Conservation (phyloP, 768 basidiomycete species). For the Antrodiella citrinella region DNA sequence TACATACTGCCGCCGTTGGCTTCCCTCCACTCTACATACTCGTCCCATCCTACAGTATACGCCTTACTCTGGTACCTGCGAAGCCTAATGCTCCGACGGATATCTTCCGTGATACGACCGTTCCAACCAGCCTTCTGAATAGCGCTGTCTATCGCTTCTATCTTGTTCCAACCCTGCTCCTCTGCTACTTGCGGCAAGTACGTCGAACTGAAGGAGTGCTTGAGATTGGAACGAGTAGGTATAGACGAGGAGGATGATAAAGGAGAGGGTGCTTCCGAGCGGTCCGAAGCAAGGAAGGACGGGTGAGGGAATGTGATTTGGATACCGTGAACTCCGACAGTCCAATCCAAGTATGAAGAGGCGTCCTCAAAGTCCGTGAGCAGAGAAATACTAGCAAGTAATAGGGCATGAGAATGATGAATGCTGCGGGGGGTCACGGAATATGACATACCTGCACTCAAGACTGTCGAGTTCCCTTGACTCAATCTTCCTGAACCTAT, state of each 20-base stretch:
- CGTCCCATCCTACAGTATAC: slow-evolving; percentile 62
- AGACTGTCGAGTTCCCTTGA: slow-evolving; percentile 68
- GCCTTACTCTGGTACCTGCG: slow-evolving; percentile 76
- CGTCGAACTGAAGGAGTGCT: slow-evolving; percentile 69
- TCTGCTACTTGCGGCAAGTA: slow-evolving; percentile 91
- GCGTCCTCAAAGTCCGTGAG: slow-evolving; percentile 90
- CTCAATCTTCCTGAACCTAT: slow-evolving; percentile 76
- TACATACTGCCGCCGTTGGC: slow-evolving; percentile 33
- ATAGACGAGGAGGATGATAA: slow-evolving; percentile 58
- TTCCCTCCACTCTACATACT: slow-evolving; percentile 70
- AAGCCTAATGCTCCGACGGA: slow-evolving; percentile 67
- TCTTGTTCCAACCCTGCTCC: slow-evolving; percentile 91
- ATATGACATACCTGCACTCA: slow-evolving; percentile 87
- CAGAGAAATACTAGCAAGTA: slow-evolving; percentile 67
- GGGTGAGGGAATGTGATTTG: slow-evolving; percentile 83
- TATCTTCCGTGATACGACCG: slow-evolving; percentile 73
- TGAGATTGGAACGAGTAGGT: slow-evolving; percentile 40
- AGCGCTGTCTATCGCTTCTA: slow-evolving; percentile 84
- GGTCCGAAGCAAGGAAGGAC: slow-evolving; percentile 36
- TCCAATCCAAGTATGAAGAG: slow-evolving; percentile 86
- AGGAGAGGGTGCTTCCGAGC: slow-evolving; percentile 63
- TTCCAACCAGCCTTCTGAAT: slow-evolving; percentile 92
- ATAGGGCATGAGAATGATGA: slow-evolving; percentile 1
- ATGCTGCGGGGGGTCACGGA: too few relatives aligned
- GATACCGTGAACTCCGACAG: slow-evolving; percentile 87